Conservation (phyloP, 2,329 filamentous ascomycete species). For the Phialophora tarda region DNA sequence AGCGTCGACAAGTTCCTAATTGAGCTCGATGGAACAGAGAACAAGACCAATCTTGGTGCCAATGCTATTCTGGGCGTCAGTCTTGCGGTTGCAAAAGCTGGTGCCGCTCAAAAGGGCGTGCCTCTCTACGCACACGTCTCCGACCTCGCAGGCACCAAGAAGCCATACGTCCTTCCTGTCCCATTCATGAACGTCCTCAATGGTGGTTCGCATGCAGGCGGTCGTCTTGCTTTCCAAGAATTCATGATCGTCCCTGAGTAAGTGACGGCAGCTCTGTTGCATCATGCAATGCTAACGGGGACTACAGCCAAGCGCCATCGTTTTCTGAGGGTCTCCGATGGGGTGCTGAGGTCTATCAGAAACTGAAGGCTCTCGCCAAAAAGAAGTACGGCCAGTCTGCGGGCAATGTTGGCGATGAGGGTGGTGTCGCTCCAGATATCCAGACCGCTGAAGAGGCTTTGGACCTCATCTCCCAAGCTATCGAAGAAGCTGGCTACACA, state of each 20-base stretch:
- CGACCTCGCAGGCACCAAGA: slow-evolving; percentile 86
- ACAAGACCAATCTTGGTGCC: slow-evolving; percentile 65
- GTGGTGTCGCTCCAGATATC: slow-evolving; percentile 98
- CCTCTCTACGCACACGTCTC: slow-evolving; percentile 88
- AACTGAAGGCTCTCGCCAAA: slow-evolving; percentile 95
- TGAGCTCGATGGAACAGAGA: slow-evolving; percentile 72
- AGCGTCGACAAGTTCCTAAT: slow-evolving; percentile 84
- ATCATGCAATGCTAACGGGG: slow-evolving; percentile 26
- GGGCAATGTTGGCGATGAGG: slow-evolving; percentile 98
- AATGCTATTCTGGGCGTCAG: slow-evolving; percentile 66
- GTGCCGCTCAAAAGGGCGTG: slow-evolving; percentile 85
- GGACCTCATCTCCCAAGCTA: slow-evolving; percentile 91
- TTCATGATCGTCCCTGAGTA: slow-evolving; percentile 92
- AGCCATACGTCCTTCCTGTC: slow-evolving; percentile 86
- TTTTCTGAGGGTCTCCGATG: slow-evolving; percentile 97
- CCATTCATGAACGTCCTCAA: slow-evolving; percentile 95
- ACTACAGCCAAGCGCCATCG: slow-evolving; percentile 73
- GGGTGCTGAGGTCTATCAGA: slow-evolving; percentile 97
- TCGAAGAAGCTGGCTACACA: slow-evolving; percentile 93
- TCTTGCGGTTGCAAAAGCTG: slow-evolving; percentile 76
- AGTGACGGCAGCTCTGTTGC: slow-evolving; percentile 41
- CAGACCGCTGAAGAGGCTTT: slow-evolving; percentile 96
- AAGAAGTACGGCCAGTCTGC: slow-evolving; percentile 99
- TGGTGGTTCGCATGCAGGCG: slow-evolving; percentile 95
- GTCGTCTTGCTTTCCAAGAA: slow-evolving; percentile 92